Conservation (phyloP, 352 stramenopile species). For the Pythium biforme region DNA sequence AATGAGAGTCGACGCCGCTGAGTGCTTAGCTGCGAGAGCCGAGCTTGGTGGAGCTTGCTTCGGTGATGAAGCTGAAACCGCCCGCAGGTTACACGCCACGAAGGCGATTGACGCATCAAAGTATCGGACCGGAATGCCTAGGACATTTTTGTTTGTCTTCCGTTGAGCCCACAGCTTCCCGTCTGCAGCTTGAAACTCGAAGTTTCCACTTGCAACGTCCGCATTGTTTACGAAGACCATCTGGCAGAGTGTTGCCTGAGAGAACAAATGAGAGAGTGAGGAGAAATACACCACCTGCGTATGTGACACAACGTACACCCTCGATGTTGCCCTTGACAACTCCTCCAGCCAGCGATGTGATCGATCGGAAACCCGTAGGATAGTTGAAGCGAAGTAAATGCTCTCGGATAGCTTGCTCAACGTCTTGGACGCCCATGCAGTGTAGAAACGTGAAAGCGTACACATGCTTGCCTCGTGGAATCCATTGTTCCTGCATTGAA, state of each 20-base stretch:
- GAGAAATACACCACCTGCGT: constrained; percentile 6
- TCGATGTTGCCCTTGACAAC: constrained; percentile 47
- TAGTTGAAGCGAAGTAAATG: constrained; percentile 74
- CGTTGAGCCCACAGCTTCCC: constrained; percentile 66
- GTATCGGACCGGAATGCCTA: constrained; percentile 76
- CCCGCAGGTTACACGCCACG: constrained; percentile 70
- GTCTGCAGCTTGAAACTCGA: constrained; percentile 61
- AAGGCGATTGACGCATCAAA: constrained; percentile 85
- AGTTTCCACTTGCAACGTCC: constrained; percentile 76
- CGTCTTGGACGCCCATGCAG: constrained; percentile 52
- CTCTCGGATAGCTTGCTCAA: constrained; percentile 61
- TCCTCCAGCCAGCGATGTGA: constrained; percentile 67
- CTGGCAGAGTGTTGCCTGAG: constrained; percentile 65
- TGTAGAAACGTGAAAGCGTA: constrained; percentile 82
- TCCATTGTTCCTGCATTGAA: constrained; percentile 48
- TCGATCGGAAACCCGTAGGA: constrained; percentile 70
- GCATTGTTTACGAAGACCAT: constrained; percentile 86
- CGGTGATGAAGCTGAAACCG: constrained; percentile 18
- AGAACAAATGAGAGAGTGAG: not conserved
- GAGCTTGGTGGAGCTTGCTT: constrained; percentile 30
- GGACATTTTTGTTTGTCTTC: constrained; percentile 73
- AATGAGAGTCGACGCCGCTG: constrained; percentile 56
- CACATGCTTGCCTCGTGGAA: constrained; percentile 61
- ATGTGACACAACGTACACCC: constrained; percentile 43
- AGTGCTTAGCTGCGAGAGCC: constrained; percentile 47